Conservation (phyloP, 2,329 filamentous ascomycete species). For the Cladorrhinum sp. region DNA sequence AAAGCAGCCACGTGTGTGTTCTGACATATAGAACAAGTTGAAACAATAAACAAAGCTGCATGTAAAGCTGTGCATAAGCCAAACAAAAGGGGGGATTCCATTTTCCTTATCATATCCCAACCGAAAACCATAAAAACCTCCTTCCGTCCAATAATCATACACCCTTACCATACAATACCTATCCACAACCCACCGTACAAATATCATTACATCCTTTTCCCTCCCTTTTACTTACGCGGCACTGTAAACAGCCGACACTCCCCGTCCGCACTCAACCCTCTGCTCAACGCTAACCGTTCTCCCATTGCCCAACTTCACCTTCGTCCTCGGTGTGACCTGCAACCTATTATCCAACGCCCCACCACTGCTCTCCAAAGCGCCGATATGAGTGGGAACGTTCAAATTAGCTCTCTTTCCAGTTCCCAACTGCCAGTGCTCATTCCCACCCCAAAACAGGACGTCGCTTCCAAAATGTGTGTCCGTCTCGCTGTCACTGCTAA, state of each 20-base stretch:
- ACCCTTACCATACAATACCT: background rate
- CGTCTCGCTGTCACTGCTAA: slow-evolving; percentile 53
- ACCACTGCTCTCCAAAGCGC: slow-evolving; percentile 64
- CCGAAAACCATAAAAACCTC: background rate
- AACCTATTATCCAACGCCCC: slow-evolving; percentile 67
- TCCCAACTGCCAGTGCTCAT: slow-evolving; percentile 89
- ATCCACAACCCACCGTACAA: background rate
- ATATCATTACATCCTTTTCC: background rate
- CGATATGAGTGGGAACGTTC: slow-evolving; percentile 72
- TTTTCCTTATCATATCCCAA: background rate
- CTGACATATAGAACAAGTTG: background rate
- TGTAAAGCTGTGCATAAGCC: background rate
- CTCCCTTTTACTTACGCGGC: slow-evolving; percentile 26
- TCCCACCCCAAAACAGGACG: slow-evolving; percentile 90
- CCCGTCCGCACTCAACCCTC: slow-evolving; percentile 80
- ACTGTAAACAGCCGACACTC: slow-evolving; percentile 81
- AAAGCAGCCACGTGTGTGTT: background rate
- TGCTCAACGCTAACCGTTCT: slow-evolving; percentile 77
- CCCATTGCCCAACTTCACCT: slow-evolving; percentile 63
- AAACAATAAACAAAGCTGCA: no score
- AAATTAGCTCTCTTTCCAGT: slow-evolving; percentile 85
- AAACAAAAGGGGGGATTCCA: background rate
- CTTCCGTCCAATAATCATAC: background rate
- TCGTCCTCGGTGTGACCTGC: slow-evolving; percentile 74
- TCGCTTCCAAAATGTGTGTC: slow-evolving; percentile 88